These are phyloP conservation scores for Debaryomyces robertsiae DNA, from an alignment of 1,139 yeast species.

Conservation along the genomic window DNA sequence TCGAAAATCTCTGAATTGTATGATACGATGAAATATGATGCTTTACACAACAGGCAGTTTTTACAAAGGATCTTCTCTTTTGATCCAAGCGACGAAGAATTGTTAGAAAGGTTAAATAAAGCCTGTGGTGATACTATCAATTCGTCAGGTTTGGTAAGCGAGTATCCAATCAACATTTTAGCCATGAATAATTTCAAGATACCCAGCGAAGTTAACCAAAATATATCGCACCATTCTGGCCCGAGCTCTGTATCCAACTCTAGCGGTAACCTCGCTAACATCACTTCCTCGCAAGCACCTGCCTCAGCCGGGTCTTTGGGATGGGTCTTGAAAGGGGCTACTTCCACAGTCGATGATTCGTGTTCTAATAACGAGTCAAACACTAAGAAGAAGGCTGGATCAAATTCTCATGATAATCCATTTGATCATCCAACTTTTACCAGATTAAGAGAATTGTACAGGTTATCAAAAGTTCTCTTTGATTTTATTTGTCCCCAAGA, in stretches of 20 bases:
- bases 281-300: constrained; percentile 29
- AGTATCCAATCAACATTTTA: constrained; percentile 77
- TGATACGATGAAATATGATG: constrained; percentile 98
- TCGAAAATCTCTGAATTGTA: constrained; percentile 94
- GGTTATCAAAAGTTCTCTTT: constrained; percentile 88
- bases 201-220: constrained; percentile 32
- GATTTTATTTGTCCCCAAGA: constrained; percentile 99
- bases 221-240: constrained; percentile 13
- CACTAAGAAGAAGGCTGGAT: constrained; percentile 18
- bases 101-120: constrained; percentile 37
- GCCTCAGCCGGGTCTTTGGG: constrained; percentile 70
- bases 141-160: constrained; percentile 66
- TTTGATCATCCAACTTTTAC: constrained; percentile 83
- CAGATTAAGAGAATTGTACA: constrained; percentile 81
- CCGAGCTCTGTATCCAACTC: constrained; percentile 27
- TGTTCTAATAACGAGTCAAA: constrained; percentile 27
- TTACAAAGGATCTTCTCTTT: constrained; percentile 80
- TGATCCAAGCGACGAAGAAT: constrained; percentile 55
- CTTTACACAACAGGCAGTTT: constrained; percentile 90
- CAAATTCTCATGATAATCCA: constrained; percentile 48
- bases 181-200: constrained; percentile 77
- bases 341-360: constrained; percentile 27
- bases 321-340: constrained; percentile 66
- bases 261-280: constrained; percentile 30
- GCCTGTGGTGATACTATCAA: constrained; percentile 56